phyloP scores from a whole-genome alignment of 352 stramenopile species.

The Pythium diclinum region DNA sequence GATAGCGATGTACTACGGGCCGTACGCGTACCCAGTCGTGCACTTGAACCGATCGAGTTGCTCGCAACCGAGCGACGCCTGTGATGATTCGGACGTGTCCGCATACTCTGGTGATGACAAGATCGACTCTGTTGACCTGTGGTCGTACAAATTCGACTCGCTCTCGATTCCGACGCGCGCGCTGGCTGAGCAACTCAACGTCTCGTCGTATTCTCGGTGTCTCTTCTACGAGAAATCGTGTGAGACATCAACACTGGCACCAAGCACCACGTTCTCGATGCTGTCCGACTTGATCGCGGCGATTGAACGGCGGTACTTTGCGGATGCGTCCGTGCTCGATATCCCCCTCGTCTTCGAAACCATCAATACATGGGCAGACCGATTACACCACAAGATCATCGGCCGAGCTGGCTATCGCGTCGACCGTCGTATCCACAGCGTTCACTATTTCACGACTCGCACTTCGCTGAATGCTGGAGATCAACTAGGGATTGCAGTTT shows the following conservation, averaged over 20 bases:
- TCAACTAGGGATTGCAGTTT: slow-evolving; percentile 14
- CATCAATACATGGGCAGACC: slow-evolving; percentile 31
- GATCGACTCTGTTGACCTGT: slow-evolving; percentile 9
- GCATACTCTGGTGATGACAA: not conserved
- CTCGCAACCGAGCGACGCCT: no score
- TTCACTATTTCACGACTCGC: slow-evolving; percentile 7
- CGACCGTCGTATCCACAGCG: slow-evolving; percentile 20
- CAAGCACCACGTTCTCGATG: slow-evolving; percentile 35
- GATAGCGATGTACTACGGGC: slow-evolving; percentile 37
- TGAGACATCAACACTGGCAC: slow-evolving; percentile 11
- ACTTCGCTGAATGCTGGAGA: no score
- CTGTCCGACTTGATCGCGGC: slow-evolving; percentile 31
- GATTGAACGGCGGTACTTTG: slow-evolving; percentile 17
- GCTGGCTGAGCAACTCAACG: slow-evolving; percentile 10
- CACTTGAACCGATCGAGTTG: slow-evolving; percentile 24
- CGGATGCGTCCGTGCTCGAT: not conserved
- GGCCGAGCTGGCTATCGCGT: slow-evolving; percentile 2
- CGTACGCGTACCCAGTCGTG: slow-evolving; percentile 41
- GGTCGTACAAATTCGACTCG: slow-evolving; percentile 27
- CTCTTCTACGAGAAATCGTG: slow-evolving; percentile 28
- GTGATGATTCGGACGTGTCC: no score
- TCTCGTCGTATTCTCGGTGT: slow-evolving; percentile 26
- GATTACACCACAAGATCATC: slow-evolving; percentile 31
- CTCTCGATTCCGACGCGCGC: slow-evolving; percentile 21
- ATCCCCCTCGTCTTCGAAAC: slow-evolving; percentile 21